Evolutionary conservation across 164 flowering plant species (phyloP).

Genomic region (Amborella trichopoda): DNA sequence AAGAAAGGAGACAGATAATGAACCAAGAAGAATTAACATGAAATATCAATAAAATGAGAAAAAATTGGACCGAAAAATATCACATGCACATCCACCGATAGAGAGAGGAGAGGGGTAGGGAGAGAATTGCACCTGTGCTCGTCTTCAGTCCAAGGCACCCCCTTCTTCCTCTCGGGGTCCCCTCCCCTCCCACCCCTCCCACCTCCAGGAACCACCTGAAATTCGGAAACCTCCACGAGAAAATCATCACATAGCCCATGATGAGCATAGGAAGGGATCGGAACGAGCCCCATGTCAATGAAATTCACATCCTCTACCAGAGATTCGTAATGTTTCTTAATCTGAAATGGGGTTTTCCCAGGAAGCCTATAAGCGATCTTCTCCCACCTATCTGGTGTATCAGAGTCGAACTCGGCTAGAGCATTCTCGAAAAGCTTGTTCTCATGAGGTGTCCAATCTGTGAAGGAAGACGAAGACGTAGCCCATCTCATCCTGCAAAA

Average conservation of each 20-base stretch:
- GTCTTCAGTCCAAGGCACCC: conserved; percentile 24
- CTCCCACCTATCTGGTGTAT: conserved; percentile 10
- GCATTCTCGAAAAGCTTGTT: conserved; percentile 29
- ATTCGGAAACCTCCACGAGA: not conserved
- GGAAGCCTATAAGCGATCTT: conserved; percentile 19
- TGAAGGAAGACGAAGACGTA: no score
- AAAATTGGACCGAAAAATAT: no score
- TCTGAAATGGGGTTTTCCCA: conserved; percentile 16
- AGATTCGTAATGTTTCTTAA: conserved; percentile 16
- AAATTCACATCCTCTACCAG: conserved; percentile 18
- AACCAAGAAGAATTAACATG: no score
- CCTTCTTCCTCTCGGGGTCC: conserved; percentile 5
- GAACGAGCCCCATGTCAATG: conserved; percentile 17
- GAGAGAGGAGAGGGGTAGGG: not conserved
- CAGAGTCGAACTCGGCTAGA: conserved; percentile 9
- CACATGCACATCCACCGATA: no score
- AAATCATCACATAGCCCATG: not conserved
- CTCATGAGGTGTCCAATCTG: conserved; percentile 28
- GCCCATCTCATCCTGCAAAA: no score
- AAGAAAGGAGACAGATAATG: no score
- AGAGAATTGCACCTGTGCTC: conserved; percentile 22
- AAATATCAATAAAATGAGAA: no score
- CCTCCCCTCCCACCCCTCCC: not conserved
- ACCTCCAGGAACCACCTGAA: not conserved
- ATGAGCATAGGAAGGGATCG: conserved; percentile 8